Evolutionary conservation across 2,329 filamentous ascomycete genomes (phyloP).

Genomic region (Penicillium sp.): DNA sequence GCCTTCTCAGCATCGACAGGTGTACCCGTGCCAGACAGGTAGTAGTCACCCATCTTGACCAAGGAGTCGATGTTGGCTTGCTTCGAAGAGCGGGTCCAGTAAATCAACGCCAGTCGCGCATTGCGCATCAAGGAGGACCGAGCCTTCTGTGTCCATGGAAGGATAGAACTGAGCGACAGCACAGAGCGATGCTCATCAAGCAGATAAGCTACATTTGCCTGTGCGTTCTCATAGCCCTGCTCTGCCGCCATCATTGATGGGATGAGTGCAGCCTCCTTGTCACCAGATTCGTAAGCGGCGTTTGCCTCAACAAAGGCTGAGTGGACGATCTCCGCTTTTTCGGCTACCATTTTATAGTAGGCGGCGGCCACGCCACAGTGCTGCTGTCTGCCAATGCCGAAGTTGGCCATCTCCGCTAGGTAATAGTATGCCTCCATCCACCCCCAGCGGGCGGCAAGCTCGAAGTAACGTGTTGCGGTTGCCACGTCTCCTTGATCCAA

Average conservation of each 20-base stretch:
- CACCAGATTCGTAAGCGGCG: slow-evolving; percentile 72
- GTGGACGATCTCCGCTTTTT: slow-evolving; percentile 68
- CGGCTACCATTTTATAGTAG: slow-evolving; percentile 79
- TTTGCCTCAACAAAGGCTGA: slow-evolving; percentile 83
- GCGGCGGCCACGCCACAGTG: slow-evolving; percentile 72
- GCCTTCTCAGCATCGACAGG: slow-evolving; percentile 75
- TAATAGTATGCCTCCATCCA: slow-evolving; percentile 91
- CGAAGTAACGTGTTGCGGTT: slow-evolving; percentile 80
- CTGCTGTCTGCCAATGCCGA: slow-evolving; percentile 75
- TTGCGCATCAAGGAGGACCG: slow-evolving; percentile 53
- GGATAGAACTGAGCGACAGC: slow-evolving; percentile 55
- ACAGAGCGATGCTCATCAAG: slow-evolving; percentile 70
- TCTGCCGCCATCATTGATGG: slow-evolving; percentile 85
- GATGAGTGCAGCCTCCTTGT: slow-evolving; percentile 75
- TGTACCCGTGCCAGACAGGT: slow-evolving; percentile 76
- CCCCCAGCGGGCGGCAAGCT: slow-evolving; percentile 75
- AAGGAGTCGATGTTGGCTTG: slow-evolving; percentile 91
- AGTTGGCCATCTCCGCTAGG: slow-evolving; percentile 79
- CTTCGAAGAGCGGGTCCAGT: slow-evolving; percentile 92
- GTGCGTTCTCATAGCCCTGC: slow-evolving; percentile 84
- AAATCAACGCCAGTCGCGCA: slow-evolving; percentile 71
- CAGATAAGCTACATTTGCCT: slow-evolving; percentile 85
- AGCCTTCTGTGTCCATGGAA: slow-evolving; percentile 46
- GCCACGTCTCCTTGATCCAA: slow-evolving; percentile 83
- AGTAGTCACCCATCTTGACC: slow-evolving; percentile 99